phyloP scores from a whole-genome alignment of 1,139 yeast genomes.

The Nakaseomyces glabratus region DNA sequence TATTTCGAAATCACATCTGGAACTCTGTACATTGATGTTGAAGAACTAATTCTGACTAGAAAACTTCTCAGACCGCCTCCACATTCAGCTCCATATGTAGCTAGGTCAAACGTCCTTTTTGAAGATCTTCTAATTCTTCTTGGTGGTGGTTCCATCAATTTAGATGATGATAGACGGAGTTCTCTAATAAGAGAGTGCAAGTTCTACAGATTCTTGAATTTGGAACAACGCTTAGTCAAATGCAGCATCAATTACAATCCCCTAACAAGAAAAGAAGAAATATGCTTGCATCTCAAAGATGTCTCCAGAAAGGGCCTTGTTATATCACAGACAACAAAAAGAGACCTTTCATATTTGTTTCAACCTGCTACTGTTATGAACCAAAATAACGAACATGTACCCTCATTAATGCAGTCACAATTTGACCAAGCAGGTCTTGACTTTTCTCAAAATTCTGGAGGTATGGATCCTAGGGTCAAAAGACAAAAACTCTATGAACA shows the following conservation, averaged over 20 bases:
- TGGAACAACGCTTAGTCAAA: conserved; percentile 63
- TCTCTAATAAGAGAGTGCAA: conserved; percentile 58
- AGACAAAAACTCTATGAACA: conserved; percentile 8
- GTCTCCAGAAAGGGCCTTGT: conserved; percentile 38
- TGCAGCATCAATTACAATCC: conserved; percentile 47
- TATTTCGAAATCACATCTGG: conserved; percentile 59
- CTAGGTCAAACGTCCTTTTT: conserved; percentile 51
- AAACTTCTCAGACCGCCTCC: conserved; percentile 70
- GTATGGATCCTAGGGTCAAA: conserved; percentile 11
- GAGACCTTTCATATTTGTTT: conserved; percentile 4
- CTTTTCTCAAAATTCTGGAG: conserved; percentile 1
- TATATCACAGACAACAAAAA: conserved; percentile 6
- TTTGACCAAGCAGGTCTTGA: conserved; percentile 1
- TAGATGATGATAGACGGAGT: conserved; percentile 45
- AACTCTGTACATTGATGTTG: conserved; percentile 41
- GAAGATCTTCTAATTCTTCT: conserved; percentile 49
- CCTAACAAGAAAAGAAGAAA: conserved; percentile 43
- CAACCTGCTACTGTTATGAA: neutral
- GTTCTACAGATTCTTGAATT: conserved; percentile 64
- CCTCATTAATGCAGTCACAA: neutral
- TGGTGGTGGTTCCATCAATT: conserved; percentile 46
- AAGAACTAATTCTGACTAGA: conserved; percentile 33
- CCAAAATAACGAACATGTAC: neutral
- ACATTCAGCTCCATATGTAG: conserved; percentile 45
- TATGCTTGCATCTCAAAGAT: conserved; percentile 45